A percentile compares a stretch with the other conserved stretches of the same genome.
Conservation (phyloP, 805 yeast species). For the Pichia cephalocereana region DNA sequence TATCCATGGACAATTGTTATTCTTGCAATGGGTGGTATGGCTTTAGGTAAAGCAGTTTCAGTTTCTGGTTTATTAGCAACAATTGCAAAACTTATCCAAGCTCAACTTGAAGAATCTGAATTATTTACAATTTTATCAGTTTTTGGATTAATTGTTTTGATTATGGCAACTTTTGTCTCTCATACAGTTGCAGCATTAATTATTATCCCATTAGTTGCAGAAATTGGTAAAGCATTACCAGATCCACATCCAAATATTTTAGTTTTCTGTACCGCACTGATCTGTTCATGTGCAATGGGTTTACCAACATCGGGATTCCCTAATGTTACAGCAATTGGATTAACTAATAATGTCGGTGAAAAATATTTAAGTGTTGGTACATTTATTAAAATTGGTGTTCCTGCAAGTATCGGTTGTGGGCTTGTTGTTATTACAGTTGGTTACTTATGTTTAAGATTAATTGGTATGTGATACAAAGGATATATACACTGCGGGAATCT, state of each 20-base stretch:
- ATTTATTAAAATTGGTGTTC: constrained; percentile 86
- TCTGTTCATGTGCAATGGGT: constrained; percentile 96
- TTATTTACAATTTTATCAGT: constrained; percentile 64
- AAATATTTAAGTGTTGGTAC: constrained; percentile 81
- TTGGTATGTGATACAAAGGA: constrained; percentile 33
- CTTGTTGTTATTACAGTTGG: constrained; percentile 70
- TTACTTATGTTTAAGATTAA: constrained; percentile 54
- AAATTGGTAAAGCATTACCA: constrained; percentile 68
- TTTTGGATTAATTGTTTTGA: constrained; percentile 74
- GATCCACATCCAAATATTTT: constrained; percentile 81
- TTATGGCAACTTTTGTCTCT: constrained; percentile 89
- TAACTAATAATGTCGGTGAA: constrained; percentile 86
- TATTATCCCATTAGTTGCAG: constrained; percentile 80
- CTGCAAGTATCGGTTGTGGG: constrained; percentile 72
- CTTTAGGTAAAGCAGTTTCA: constrained; percentile 90
- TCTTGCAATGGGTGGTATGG: constrained; percentile 96
- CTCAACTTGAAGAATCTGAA: constrained; percentile 54
- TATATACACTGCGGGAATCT: too few relatives aligned
- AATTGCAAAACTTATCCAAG: constrained; percentile 63
- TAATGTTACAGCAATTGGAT: constrained; percentile 92
- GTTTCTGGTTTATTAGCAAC: constrained; percentile 79
- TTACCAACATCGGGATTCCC: constrained; percentile 97
- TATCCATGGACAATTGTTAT: constrained; percentile 95
- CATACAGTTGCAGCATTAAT: constrained; percentile 97
- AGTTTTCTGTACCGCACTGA: constrained; percentile 52